Conservation (phyloP, 2,329 filamentous ascomycete genomes). For the Corinectria fuckeliana region DNA sequence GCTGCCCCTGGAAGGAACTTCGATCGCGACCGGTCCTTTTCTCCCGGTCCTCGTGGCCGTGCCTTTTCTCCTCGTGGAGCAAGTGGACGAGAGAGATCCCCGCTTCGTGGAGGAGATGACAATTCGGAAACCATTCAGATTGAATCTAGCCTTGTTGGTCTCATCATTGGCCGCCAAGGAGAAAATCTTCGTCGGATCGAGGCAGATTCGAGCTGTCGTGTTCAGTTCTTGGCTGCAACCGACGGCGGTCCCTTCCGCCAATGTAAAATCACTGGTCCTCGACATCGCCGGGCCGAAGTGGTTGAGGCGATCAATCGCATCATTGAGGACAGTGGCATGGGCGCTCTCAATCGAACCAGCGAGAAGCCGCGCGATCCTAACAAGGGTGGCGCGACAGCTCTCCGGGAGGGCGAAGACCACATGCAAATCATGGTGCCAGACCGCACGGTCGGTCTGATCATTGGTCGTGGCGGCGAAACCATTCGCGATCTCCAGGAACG, state of each 20-base stretch:
- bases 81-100: conserved; percentile 65
- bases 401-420: conserved; percentile 82
- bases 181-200: conserved; percentile 90
- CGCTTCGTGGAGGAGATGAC: conserved; percentile 62
- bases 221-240: conserved; percentile 84
- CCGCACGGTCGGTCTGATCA: conserved; percentile 89
- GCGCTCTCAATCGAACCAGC: conserved; percentile 53
- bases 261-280: conserved; percentile 83
- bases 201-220: conserved; percentile 78
- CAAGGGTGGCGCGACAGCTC: conserved; percentile 51
- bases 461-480: conserved; percentile 91
- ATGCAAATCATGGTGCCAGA: conserved; percentile 96
- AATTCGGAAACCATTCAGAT: conserved; percentile 84
- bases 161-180: conserved; percentile 90
- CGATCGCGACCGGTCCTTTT: conserved; percentile 76
- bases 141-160: conserved; percentile 83
- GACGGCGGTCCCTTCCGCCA: conserved; percentile 78
- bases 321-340: conserved; percentile 75
- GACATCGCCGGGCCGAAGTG: conserved; percentile 75
- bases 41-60: conserved; percentile 63
- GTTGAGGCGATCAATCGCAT: conserved; percentile 85
- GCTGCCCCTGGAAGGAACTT: conserved; percentile 40
- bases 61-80: conserved; percentile 65
- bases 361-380: conserved; percentile 50
- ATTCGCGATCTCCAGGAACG: conserved; percentile 91